These are phyloP conservation scores for Penicillium lividum DNA, from an alignment of 495 filamentous ascomycete genomes.

Conservation along the genomic window DNA sequence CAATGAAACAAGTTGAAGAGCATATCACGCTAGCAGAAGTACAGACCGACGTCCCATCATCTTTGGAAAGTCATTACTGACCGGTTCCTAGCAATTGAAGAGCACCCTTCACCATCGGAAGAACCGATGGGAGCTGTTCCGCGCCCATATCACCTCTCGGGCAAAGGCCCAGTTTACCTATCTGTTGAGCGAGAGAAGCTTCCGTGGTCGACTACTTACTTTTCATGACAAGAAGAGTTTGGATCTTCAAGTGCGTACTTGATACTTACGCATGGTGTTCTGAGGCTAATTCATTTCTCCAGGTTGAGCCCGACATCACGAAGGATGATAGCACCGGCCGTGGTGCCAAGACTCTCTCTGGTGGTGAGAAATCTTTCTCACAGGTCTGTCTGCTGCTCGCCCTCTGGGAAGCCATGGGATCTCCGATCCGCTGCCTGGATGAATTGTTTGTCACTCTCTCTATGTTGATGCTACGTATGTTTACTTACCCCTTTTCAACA, in stretches of 20 bases:
- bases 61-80: not conserved
- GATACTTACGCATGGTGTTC: not conserved
- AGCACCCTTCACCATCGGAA: slow-evolving; percentile 67
- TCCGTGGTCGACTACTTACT: slow-evolving; percentile 76
- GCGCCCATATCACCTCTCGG: slow-evolving; percentile 75
- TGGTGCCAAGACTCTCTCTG: slow-evolving; percentile 86
- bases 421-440: slow-evolving; percentile 89
- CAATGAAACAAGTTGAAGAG: slow-evolving; percentile 46
- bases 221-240: slow-evolving; percentile 73
- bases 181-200: slow-evolving; percentile 83
- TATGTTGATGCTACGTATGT: not conserved
- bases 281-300: not conserved
- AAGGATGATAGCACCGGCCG: slow-evolving; percentile 64
- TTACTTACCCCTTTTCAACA: slow-evolving; percentile 33
- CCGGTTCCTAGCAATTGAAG: slow-evolving; percentile 52
- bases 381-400: slow-evolving; percentile 90
- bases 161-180: slow-evolving; percentile 85
- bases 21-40: slow-evolving; percentile 56
- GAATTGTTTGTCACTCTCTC: slow-evolving; percentile 68
- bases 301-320: slow-evolving; percentile 79
- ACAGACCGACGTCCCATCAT: slow-evolving; percentile 14
- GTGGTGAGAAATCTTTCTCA: slow-evolving; percentile 96
- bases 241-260: slow-evolving; percentile 65
- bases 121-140: slow-evolving; percentile 77
- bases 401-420: slow-evolving; percentile 98